Evolutionary conservation across 257 asterid genomes (phyloP).

Genomic region (Nicotiana attenuata): DNA sequence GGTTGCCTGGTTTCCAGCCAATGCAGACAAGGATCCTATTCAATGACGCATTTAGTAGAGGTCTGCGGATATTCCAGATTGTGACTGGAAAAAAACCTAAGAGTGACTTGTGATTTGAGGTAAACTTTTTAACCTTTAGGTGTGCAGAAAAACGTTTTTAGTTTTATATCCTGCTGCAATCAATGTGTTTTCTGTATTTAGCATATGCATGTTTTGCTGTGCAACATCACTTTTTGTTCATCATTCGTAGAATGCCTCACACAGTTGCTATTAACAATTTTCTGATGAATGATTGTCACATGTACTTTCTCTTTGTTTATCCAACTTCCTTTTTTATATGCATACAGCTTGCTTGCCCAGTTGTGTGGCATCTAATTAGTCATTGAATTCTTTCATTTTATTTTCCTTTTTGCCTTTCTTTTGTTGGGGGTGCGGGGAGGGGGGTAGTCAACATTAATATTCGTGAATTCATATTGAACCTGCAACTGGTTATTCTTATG

Average conservation of each 20-base stretch:
- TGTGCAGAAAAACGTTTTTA: neutral
- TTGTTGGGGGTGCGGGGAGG: neutral
- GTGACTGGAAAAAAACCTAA: slow-evolving; percentile 79
- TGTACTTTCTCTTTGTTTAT: neutral
- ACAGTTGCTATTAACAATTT: neutral
- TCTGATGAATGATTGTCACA: neutral
- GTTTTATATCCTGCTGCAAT: neutral
- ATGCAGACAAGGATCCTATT: slow-evolving; percentile 98
- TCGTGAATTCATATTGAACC: neutral
- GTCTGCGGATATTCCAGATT: slow-evolving; percentile 91
- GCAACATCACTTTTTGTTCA: neutral
- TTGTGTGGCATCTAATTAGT: neutral
- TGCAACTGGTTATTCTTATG: neutral
- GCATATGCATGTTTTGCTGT: neutral
- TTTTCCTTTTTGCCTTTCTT: neutral
- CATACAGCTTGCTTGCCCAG: neutral
- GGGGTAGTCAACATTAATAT: neutral
- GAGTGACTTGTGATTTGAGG: slow-evolving; percentile 56
- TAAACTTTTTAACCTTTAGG: slow-evolving; percentile 18
- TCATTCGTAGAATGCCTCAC: neutral
- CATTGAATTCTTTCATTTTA: neutral
- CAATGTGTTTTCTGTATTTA: neutral
- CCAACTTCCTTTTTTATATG: neutral
- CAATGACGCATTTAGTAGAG: slow-evolving; percentile 96
- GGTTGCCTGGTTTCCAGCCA: slow-evolving; percentile 97